Evolutionary conservation across 345 rosid species (phyloP).

Genomic region (Populus simonii): DNA sequence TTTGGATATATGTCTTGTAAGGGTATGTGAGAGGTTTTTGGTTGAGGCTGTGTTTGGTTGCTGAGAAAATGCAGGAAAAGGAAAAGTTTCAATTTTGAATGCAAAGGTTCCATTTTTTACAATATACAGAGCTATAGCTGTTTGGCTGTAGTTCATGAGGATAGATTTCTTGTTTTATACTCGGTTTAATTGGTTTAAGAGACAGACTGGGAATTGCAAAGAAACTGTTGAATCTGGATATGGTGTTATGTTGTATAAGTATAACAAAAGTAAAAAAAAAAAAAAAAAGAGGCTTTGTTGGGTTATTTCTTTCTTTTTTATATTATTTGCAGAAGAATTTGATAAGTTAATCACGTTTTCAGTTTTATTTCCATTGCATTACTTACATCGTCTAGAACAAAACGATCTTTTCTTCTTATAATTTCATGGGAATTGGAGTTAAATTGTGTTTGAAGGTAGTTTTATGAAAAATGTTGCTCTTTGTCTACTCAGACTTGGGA

Average conservation of each 20-base stretch:
- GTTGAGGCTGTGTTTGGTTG: neutral
- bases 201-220: too few species aligned
- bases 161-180: too few species aligned
- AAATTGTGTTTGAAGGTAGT: neutral
- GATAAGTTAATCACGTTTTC: neutral
- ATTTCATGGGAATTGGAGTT: neutral
- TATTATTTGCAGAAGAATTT: neutral
- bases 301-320: neutral
- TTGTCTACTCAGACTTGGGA: conserved; percentile 43
- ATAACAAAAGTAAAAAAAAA: too few species aligned
- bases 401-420: neutral
- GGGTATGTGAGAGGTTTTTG: neutral
- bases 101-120: neutral
- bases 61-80: neutral
- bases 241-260: too few species aligned
- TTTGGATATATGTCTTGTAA: neutral
- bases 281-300: too few species aligned
- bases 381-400: neutral
- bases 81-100: neutral
- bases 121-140: too few species aligned
- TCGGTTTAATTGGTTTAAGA: too few species aligned
- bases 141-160: too few species aligned
- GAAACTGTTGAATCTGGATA: too few species aligned
- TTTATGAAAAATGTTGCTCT: neutral
- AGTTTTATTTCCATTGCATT: neutral